Percentiles rank a stretch among this genome's conserved stretches.
Evolutionary conservation across 805 yeast genomes (phyloP).

Genomic region (Babjeviella inositovora): DNA sequence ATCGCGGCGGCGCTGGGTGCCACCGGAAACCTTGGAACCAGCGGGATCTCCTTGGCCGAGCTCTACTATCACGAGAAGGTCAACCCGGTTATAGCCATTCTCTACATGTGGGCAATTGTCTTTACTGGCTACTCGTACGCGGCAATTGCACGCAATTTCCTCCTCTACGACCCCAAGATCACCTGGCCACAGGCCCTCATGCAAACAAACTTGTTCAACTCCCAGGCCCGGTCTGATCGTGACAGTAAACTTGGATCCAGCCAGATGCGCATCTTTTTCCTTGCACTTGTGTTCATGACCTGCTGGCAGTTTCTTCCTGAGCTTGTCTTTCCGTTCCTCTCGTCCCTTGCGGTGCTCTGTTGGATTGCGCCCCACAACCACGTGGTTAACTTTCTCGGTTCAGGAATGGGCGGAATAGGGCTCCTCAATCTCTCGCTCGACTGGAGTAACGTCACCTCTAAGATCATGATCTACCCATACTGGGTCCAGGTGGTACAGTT

Average conservation of each 20-base stretch:
- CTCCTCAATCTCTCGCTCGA: constrained; percentile 28
- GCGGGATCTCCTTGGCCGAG: constrained; percentile 27
- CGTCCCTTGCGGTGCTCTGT: constrained; percentile 30
- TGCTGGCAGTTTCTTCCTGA: constrained; percentile 35
- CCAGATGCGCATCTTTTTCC: constrained; percentile 19
- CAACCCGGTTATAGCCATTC: constrained; percentile 18
- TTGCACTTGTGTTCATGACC: constrained; percentile 15
- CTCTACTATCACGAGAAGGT: constrained; percentile 20
- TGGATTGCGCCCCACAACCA: constrained; percentile 27
- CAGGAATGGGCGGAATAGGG: constrained; percentile 39
- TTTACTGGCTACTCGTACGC: constrained; percentile 37
- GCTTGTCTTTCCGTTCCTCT: constrained; percentile 26
- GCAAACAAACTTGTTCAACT: constrained; percentile 28
- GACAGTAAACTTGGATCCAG: constrained; percentile 4
- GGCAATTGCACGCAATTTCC: constrained; percentile 26
- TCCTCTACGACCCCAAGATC: constrained; percentile 29
- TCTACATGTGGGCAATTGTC: constrained; percentile 34
- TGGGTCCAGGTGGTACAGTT: constrained; percentile 35
- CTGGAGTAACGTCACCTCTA: constrained; percentile 36
- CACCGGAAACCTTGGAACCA: constrained; percentile 32
- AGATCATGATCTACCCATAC: constrained; percentile 31
- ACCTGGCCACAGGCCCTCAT: constrained; percentile 34
- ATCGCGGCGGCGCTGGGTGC: constrained; percentile 36
- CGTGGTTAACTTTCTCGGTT: constrained; percentile 24
- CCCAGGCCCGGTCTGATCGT: constrained; percentile 9